Conservation (phyloP, 2,329 filamentous ascomycete species). For the Neofusicoccum ribis region DNA sequence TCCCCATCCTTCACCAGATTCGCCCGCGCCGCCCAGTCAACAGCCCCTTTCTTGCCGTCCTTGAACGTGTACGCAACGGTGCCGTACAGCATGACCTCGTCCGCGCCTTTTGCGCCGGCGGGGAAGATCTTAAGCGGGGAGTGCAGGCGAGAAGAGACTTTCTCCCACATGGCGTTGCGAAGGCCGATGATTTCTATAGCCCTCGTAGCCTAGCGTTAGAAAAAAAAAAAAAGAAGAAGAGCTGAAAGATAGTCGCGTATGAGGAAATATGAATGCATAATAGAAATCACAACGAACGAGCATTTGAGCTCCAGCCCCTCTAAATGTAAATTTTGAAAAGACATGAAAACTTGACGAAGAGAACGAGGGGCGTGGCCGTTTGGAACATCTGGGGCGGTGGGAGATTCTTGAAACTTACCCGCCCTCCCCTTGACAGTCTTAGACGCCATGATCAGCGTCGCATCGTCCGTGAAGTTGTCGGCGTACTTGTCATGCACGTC, state of each 20-base stretch:
- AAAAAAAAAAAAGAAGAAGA: neutral
- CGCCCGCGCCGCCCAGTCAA: conserved; percentile 59
- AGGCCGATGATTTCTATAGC: conserved; percentile 51
- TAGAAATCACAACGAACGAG: too few species aligned
- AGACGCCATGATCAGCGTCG: conserved; percentile 54
- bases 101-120: conserved; percentile 43
- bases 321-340: too few species aligned
- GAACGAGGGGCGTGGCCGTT: too few species aligned
- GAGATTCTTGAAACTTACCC: conserved; percentile 35
- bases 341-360: too few species aligned
- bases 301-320: too few species aligned
- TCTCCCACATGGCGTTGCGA: conserved; percentile 56
- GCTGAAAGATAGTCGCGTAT: neutral
- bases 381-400: too few species aligned
- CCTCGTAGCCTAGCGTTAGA: neutral
- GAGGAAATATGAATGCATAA: too few species aligned
- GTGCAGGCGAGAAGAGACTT: conserved; percentile 50
- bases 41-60: conserved; percentile 46
- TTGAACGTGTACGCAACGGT: conserved; percentile 55
- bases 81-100: conserved; percentile 57
- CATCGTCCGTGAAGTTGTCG: conserved; percentile 50
- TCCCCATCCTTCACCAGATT: conserved; percentile 54
- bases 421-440: conserved; percentile 48
- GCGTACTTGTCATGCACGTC: conserved; percentile 52
- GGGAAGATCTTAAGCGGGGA: conserved; percentile 51